These are phyloP conservation scores for Sarcodon aspratus DNA, from an alignment of 768 basidiomycete genomes.

Conservation along the genomic window DNA sequence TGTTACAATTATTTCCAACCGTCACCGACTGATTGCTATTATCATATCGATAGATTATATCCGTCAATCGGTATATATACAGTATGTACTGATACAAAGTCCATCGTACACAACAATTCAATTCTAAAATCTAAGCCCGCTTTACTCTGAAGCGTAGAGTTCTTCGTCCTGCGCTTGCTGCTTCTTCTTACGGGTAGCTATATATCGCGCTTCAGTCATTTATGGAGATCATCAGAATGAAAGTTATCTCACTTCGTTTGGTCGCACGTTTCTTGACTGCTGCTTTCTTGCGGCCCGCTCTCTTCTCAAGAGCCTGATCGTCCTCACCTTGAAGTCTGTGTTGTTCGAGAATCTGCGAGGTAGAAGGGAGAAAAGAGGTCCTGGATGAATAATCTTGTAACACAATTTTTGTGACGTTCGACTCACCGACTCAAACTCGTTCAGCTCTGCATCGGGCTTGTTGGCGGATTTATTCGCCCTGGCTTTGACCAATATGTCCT, in stretches of 20 bases:
- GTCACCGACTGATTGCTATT: no score
- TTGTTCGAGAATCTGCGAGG: slow-evolving; percentile 67
- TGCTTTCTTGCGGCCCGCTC: slow-evolving; percentile 72
- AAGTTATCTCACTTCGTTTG: slow-evolving; percentile 24
- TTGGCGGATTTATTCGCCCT: slow-evolving; percentile 85
- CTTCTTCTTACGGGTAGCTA: slow-evolving; percentile 20
- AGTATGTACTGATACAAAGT: no score
- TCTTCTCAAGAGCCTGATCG: slow-evolving; percentile 82
- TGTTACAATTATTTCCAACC: no score
- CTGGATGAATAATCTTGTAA: not conserved
- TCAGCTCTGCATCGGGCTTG: slow-evolving; percentile 87
- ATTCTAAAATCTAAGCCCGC: no score
- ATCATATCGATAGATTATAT: no score
- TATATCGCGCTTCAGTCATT: not conserved
- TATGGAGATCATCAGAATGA: not conserved
- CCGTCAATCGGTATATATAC: no score
- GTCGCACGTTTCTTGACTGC: slow-evolving; percentile 68
- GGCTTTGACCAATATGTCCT: slow-evolving; percentile 89
- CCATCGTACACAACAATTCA: no score
- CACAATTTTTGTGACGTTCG: not conserved
- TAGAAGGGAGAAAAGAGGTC: slow-evolving; percentile 1
- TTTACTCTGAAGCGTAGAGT: not conserved
- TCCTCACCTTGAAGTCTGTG: slow-evolving; percentile 79
- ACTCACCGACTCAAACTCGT: slow-evolving; percentile 84
- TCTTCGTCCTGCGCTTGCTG: not conserved